Percentiles rank a stretch among this genome's conserved stretches.
Conservation (phyloP, 768 basidiomycete species). For the Russula sp. region DNA sequence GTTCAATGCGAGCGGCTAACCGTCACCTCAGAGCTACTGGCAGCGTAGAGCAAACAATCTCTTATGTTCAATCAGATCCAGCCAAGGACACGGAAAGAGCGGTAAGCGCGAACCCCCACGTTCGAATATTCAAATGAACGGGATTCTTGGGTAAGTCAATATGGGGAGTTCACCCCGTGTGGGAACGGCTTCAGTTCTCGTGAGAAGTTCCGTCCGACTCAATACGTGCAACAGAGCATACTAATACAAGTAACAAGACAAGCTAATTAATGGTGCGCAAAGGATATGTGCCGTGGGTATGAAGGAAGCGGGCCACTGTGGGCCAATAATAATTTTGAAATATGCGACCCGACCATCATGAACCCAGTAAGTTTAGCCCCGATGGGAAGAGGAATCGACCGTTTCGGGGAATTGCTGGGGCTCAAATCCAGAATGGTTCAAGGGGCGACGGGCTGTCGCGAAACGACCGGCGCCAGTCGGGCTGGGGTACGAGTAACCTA, state of each 20-base stretch:
- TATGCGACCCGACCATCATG: neutral
- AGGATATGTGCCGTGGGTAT: conserved; percentile 12
- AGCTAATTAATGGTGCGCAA: neutral
- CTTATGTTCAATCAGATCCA: no score
- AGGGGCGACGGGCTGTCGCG: neutral
- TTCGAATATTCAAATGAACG: neutral
- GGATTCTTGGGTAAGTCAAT: neutral
- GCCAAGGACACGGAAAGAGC: neutral
- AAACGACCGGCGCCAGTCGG: conserved; percentile 16
- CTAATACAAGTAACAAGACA: conserved; percentile 19
- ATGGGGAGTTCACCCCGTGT: neutral
- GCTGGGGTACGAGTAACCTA: conserved; percentile 29
- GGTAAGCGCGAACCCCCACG: neutral
- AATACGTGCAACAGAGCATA: conserved; percentile 11
- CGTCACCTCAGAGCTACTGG: neutral
- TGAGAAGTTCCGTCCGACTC: neutral
- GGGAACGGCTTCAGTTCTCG: neutral
- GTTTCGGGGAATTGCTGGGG: conserved; percentile 4
- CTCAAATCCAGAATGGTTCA: neutral
- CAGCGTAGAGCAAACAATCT: no score
- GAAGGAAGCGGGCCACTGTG: neutral
- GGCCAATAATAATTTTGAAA: conserved; percentile 7
- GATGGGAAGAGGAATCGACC: neutral
- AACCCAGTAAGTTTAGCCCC: neutral
- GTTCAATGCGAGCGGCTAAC: no score